phyloP scores from a whole-genome alignment of 1,139 yeast species.

The Taphrina populina region DNA sequence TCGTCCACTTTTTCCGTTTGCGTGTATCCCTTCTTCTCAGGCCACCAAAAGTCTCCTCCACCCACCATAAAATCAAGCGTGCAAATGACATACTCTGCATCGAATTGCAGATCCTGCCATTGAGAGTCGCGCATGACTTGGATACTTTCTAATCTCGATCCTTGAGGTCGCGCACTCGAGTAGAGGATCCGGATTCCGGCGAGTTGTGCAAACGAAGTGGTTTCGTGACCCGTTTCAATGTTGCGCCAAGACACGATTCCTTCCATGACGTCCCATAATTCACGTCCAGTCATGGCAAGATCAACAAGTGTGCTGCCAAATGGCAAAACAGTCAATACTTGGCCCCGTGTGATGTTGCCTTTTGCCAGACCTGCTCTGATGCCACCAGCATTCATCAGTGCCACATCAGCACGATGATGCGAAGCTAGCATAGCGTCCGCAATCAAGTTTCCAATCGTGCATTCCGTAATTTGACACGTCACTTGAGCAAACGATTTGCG shows the following conservation, averaged over 20 bases:
- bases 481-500: constrained; percentile 15
- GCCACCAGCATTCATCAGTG: constrained; percentile 31
- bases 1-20: constrained; percentile 25
- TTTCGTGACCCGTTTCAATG: constrained; percentile 27
- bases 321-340: constrained; percentile 27
- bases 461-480: constrained; percentile 30
- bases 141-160: constrained; percentile 16
- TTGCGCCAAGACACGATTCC: constrained; percentile 30
- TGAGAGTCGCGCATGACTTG: neutral
- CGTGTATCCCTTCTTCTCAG: constrained; percentile 12
- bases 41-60: constrained; percentile 34
- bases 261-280: constrained; percentile 21
- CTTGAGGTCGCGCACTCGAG: constrained; percentile 3
- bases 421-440: constrained; percentile 31
- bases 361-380: constrained; percentile 17
- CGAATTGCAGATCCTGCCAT: neutral
- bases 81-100: constrained; percentile 14
- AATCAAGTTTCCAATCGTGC: constrained; percentile 28
- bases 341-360: constrained; percentile 31
- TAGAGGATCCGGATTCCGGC: constrained; percentile 24
- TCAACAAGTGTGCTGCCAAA: constrained; percentile 29
- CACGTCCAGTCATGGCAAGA: constrained; percentile 18
- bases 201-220: constrained; percentile 25
- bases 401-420: constrained; percentile 17
- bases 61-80: constrained; percentile 31